Base-by-base conservation (phyloP, 164 flowering plant species). In the Malania oleifera region DNA sequence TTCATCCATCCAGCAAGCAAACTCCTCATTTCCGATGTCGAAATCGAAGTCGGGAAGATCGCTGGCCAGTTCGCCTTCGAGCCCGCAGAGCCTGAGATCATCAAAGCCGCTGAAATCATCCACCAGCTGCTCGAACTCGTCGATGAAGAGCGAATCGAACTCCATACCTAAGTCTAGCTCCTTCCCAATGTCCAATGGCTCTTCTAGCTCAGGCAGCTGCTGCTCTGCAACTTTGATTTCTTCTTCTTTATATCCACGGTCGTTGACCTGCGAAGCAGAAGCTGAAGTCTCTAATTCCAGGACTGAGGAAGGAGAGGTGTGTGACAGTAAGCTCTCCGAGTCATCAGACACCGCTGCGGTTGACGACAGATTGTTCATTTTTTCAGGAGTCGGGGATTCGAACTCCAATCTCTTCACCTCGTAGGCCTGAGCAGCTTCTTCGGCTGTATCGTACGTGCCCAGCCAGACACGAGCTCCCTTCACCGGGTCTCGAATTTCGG, bases 401-500 rank as follows among this genome's bases (percentile, higher is more conserved):
- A 64, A 65, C 52, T 76, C 80, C 0, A 66, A 58, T 54, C 63
- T 73, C 66, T 73, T 84, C 0, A 62, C 13, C 38, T 84, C 79
- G 35, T 92, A 92, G 29, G 91, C 98, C 26, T 57, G 18, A 0
- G 87, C 66, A 0, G 98, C 98, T 13, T 81, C 90, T 59, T 89
- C 96, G 0, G 88, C 81, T 2, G 93, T 82, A 12, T 79, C 56
- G 62, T 53, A 92, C 11, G 98, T 92, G 9, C 98, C 98, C 70
- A 92, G 62, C 98, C 98, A 92, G 23, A 77, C 56, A 5, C 98
- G 69, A 9, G n/a, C 66, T 0, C 82, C 70, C n/a, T 65, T 57
- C 19, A 84, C 18, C 0, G 96, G 98, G 58, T 92, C 83, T 6
- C 93, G 80, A 60, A 92, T 92, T 67, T 89, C 96, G n/a, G 98